These are phyloP conservation scores for Salvia miltiorrhiza DNA, from an alignment of 257 asterid species.

Conservation along the genomic window DNA sequence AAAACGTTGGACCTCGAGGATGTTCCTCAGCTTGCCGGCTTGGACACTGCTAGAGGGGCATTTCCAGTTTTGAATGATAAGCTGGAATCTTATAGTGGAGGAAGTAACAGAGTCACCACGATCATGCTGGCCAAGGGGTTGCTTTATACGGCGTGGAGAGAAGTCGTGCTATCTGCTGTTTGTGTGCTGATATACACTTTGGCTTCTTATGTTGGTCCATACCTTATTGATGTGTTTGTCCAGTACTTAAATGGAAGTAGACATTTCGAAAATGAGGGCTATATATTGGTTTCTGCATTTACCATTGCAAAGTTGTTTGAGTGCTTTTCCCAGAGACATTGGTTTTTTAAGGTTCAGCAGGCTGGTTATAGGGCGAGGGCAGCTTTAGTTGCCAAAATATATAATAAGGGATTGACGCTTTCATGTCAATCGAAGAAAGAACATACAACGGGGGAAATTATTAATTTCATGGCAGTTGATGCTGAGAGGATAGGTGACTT, in stretches of 20 bases:
- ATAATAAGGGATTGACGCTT: conserved; percentile 70
- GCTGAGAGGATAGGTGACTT: conserved; percentile 86
- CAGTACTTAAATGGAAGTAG: conserved; percentile 62
- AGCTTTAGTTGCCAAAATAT: conserved; percentile 71
- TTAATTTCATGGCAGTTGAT: conserved; percentile 84
- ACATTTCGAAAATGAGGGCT: conserved; percentile 51
- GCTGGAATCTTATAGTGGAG: conserved; percentile 41
- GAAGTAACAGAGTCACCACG: conserved; percentile 44
- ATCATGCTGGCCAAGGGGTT: conserved; percentile 72
- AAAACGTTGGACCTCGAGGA: conserved; percentile 80
- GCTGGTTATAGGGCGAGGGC: conserved; percentile 84
- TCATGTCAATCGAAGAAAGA: conserved; percentile 71
- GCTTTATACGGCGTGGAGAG: conserved; percentile 50
- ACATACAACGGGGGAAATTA: conserved; percentile 76
- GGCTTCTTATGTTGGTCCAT: conserved; percentile 79
- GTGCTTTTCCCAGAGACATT: conserved; percentile 67
- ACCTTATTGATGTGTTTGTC: conserved; percentile 71
- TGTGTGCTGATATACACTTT: conserved; percentile 43
- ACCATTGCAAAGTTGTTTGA: conserved; percentile 70
- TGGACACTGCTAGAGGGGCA: conserved; percentile 58
- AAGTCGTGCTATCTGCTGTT: conserved; percentile 48
- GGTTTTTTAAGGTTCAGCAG: conserved; percentile 76
- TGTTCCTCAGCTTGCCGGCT: conserved; percentile 68
- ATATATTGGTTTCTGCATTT: conserved; percentile 52
- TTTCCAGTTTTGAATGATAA: conserved; percentile 51